These are phyloP conservation scores for Xerocomus spinulosus DNA, from an alignment of 768 basidiomycete genomes.

Conservation along the genomic window DNA sequence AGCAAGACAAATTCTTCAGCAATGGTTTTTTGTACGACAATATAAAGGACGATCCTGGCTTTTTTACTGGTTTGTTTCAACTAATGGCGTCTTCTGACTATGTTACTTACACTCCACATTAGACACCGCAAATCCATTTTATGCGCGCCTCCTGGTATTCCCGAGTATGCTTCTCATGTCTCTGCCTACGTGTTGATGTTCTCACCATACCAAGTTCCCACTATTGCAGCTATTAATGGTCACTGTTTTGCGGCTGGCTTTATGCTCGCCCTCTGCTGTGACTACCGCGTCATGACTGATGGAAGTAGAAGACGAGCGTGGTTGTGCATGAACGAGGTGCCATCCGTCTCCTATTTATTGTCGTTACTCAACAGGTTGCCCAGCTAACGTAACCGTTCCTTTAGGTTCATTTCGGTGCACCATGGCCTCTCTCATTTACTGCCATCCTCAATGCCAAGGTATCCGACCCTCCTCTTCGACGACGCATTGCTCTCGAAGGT, in stretches of 20 bases:
- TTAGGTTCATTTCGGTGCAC: constrained; percentile 78
- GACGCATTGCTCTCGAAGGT: constrained; percentile 77
- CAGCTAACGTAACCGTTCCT: not conserved
- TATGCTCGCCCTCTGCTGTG: constrained; percentile 75
- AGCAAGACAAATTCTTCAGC: constrained; percentile 87
- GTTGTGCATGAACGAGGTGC: constrained; percentile 91
- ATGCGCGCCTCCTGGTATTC: constrained; percentile 65
- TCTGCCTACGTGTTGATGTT: not conserved
- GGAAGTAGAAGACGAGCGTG: constrained; percentile 74
- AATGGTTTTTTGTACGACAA: constrained; percentile 70
- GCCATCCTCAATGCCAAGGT: constrained; percentile 63
- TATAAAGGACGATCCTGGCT: constrained; percentile 48
- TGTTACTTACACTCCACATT: constrained; percentile 3
- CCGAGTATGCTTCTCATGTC: constrained; percentile 52
- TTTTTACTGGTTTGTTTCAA: constrained; percentile 55
- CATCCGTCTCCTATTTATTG: not conserved
- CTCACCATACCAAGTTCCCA: constrained; percentile 52
- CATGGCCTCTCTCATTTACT: constrained; percentile 70
- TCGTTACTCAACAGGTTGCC: not conserved
- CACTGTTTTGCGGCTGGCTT: constrained; percentile 85
- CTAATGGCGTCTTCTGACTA: not conserved
- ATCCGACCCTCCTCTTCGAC: constrained; percentile 50
- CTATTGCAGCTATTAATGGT: constrained; percentile 75
- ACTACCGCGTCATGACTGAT: constrained; percentile 87
- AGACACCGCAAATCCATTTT: constrained; percentile 75